Evolutionary conservation across 176 grass and related monocot genomes (phyloP).

Genomic region (Cenchrus purpureus): DNA sequence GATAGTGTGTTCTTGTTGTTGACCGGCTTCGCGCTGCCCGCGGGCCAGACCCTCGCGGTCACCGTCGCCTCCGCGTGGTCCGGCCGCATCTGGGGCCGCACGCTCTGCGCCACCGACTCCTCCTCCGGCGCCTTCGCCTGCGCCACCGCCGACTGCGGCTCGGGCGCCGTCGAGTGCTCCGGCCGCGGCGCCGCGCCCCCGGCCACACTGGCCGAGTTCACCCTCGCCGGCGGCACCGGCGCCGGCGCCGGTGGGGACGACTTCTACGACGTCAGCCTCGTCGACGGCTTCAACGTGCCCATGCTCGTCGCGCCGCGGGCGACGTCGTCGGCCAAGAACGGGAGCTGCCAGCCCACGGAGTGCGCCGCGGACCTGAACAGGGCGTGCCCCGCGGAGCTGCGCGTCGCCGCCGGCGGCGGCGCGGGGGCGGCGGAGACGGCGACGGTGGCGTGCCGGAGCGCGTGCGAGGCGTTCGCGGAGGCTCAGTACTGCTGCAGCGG

Average conservation of each 20-base stretch:
- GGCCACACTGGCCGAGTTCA: conserved; percentile 62
- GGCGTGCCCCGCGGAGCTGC: conserved; percentile 54
- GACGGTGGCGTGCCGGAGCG: conserved; percentile 58
- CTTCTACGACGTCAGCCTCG: conserved; percentile 83
- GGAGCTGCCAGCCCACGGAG: conserved; percentile 44
- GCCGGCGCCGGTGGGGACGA: conserved; percentile 6
- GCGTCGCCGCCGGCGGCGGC: neutral
- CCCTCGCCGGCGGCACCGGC: conserved; percentile 30
- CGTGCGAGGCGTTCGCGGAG: conserved; percentile 69
- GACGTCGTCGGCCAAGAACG: neutral
- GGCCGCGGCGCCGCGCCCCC: conserved; percentile 52
- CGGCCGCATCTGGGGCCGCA: conserved; percentile 64
- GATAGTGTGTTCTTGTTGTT: neutral
- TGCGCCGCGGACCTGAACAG: conserved; percentile 56
- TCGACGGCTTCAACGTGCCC: conserved; percentile 59
- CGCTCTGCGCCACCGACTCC: conserved; percentile 34
- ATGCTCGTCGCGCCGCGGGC: conserved; percentile 32
- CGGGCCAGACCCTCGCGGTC: conserved; percentile 26
- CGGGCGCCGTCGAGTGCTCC: conserved; percentile 50
- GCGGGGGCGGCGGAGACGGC: neutral
- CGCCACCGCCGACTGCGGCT: conserved; percentile 67
- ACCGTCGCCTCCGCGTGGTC: conserved; percentile 42
- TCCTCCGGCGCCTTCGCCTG: conserved; percentile 42
- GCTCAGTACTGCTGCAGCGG: conserved; percentile 69
- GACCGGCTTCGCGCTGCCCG: conserved; percentile 54